Evolutionary conservation across 148 eudicot species (phyloP).

Genomic region (Rhododendron henanense): DNA sequence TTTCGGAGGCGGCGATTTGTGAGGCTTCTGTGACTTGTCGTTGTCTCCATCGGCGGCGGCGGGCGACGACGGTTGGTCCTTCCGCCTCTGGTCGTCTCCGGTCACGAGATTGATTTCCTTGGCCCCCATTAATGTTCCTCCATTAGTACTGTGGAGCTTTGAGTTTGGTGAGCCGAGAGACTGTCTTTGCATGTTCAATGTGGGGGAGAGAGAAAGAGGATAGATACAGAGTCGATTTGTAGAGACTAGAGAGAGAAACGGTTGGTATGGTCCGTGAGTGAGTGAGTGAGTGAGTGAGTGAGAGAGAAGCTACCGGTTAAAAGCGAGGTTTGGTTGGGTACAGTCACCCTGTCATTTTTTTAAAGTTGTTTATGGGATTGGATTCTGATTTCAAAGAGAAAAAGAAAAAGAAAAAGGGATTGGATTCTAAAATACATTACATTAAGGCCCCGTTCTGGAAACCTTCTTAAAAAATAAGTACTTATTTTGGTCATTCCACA

Average conservation of each 20-base stretch:
- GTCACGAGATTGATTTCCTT: slow-evolving; percentile 8
- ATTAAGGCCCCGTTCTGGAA: no score
- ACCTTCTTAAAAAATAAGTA: no score
- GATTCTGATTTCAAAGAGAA: neutral
- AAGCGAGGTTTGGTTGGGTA: neutral
- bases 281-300: neutral
- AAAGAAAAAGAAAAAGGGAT: no score
- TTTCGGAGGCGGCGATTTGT: slow-evolving; percentile 16
- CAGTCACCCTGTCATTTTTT: neutral
- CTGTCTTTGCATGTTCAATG: slow-evolving; percentile 55
- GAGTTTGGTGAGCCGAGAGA: slow-evolving; percentile 55
- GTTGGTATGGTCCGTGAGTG: neutral
- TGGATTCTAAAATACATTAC: no score
- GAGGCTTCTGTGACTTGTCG: slow-evolving; percentile 55
- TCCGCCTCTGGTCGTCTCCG: slow-evolving; percentile 25
- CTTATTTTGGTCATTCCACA: no score
- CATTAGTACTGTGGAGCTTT: slow-evolving; percentile 24
- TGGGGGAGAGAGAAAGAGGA: neutral
- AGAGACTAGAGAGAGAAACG: neutral
- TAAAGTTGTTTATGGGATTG: neutral
- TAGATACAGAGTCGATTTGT: neutral
- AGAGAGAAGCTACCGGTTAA: neutral
- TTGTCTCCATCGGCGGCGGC: slow-evolving; percentile 18
- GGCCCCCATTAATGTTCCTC: neutral
- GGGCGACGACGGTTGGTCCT: slow-evolving; percentile 27